Evolutionary conservation across 371 early-diverging fungal genomes (phyloP).

Genomic region (Blastocladiella emersonii): DNA sequence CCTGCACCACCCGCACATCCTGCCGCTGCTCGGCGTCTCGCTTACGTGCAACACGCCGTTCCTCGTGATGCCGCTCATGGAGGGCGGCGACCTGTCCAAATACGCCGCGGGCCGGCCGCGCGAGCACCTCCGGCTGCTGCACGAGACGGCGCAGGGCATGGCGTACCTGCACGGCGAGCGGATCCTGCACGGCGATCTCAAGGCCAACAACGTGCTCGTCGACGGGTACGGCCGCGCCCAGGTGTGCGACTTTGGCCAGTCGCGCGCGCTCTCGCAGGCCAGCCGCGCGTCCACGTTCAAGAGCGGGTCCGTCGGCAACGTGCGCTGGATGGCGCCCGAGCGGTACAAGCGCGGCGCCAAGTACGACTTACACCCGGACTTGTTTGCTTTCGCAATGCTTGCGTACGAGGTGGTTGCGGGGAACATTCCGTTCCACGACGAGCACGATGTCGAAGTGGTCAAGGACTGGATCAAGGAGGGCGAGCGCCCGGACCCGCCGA

Average conservation of each 20-base stretch:
- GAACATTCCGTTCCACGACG: not conserved
- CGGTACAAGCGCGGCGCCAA: not conserved
- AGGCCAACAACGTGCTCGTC: conserved; percentile 9
- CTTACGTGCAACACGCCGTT: not conserved
- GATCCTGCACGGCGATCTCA: conserved; percentile 8
- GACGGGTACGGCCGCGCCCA: not conserved
- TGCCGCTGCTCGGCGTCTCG: not conserved
- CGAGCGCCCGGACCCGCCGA: too few species aligned
- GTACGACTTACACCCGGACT: not conserved
- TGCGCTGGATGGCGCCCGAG: conserved; percentile 8
- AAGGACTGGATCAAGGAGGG: not conserved
- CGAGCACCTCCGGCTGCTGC: not conserved
- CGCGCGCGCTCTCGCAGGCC: not conserved
- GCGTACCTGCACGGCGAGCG: conserved; percentile 6
- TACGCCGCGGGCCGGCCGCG: not conserved
- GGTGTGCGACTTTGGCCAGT: conserved; percentile 6
- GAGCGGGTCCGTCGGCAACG: not conserved
- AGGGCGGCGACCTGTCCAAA: not conserved
- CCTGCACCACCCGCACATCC: not conserved
- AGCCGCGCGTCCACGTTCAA: not conserved
- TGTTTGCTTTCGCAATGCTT: not conserved
- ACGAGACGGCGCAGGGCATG: conserved; percentile 6
- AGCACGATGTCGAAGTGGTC: not conserved
- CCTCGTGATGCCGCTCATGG: not conserved
- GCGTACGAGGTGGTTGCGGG: not conserved